A percentile compares a stretch with the other conserved stretches of the same genome.
phyloP scores from a whole-genome alignment of 2,329 filamentous ascomycete genomes.

The Neocatenulostroma microsporum region DNA sequence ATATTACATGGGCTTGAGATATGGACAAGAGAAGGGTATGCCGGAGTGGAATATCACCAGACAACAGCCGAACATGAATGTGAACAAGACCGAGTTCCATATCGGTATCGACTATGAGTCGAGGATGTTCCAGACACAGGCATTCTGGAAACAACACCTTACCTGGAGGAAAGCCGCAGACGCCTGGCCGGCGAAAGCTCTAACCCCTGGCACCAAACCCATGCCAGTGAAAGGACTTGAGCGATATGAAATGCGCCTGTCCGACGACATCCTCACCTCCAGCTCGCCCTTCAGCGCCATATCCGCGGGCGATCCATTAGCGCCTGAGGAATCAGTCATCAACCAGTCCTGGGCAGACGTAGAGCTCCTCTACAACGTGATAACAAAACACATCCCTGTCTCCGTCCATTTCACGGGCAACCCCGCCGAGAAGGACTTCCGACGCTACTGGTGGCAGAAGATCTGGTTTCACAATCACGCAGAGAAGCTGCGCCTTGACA shows the following conservation, averaged over 20 bases:
- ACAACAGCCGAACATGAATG: conserved; percentile 24
- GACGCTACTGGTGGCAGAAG: conserved; percentile 25
- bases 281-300: conserved; percentile 6
- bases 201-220: conserved; percentile 5
- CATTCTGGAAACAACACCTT: conserved; percentile 24
- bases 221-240: not conserved
- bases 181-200: conserved; percentile 11
- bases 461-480: conserved; percentile 26
- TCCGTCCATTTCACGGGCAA: conserved; percentile 25
- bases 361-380: conserved; percentile 22
- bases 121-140: conserved; percentile 38
- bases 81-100: conserved; percentile 40
- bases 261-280: conserved; percentile 2
- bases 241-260: conserved; percentile 5
- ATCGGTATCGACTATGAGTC: conserved; percentile 43
- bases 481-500: conserved; percentile 17
- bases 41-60: conserved; percentile 19
- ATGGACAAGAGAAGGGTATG: conserved; percentile 1
- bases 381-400: conserved; percentile 20
- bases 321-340: too few species aligned
- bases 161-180: conserved; percentile 32
- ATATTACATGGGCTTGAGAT: not conserved
- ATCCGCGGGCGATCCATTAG: not conserved
- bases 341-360: conserved; percentile 20
- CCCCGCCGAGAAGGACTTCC: conserved; percentile 22